Evolutionary conservation across 306 rosid genomes (phyloP), one percentile per base, ranked within the genome.

Genomic region (Vigna unguiculata): DNA sequence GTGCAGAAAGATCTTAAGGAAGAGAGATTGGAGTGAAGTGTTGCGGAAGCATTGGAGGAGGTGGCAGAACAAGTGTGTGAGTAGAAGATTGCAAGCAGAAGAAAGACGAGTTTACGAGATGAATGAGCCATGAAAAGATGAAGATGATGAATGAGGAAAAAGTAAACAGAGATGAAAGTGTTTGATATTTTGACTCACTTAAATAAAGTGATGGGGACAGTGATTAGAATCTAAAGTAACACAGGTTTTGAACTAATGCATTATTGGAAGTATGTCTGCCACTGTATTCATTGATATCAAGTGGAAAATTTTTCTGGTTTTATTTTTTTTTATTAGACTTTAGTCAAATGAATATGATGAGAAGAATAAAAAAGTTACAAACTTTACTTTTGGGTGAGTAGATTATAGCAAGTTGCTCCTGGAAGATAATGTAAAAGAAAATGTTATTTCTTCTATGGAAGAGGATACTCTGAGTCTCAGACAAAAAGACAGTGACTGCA

Each of bases 1-100:
- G 38, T 81, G 79, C 98, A 93, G 72, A 93, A 66, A 45, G 93
- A 87, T 83, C 61, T 78, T 2, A 90, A 49, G 69, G 93, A 75
- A 5, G 85, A 71, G 52, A 88, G 76, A 13, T 83, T 83, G 43
- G 80, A 20, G 16, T 80, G 64, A 1, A 74, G 57, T 28, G 85
- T 65, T 30, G 80, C 10, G 64, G 90, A 68, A 12, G 86, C 59
- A 75, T 79, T 73, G 41, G 80, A 80, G 28, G 83, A 67, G 46
- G 34, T 64, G 7, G 74, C 24, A 64, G 81, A 34, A 5, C 3
- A 3, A 62, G 78, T 16, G 25, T 21, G 55, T 61, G 86, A 74
- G 68, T 70, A 80, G 82, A 84, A 41, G 57, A 82, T 63, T 30
- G 80, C 15, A 4, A 78, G 62, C 38, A 86, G 78, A 24, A 88